Base-by-base conservation (phyloP, 2,329 filamentous ascomycete genomes). In the Scytalidium lignicola region DNA sequence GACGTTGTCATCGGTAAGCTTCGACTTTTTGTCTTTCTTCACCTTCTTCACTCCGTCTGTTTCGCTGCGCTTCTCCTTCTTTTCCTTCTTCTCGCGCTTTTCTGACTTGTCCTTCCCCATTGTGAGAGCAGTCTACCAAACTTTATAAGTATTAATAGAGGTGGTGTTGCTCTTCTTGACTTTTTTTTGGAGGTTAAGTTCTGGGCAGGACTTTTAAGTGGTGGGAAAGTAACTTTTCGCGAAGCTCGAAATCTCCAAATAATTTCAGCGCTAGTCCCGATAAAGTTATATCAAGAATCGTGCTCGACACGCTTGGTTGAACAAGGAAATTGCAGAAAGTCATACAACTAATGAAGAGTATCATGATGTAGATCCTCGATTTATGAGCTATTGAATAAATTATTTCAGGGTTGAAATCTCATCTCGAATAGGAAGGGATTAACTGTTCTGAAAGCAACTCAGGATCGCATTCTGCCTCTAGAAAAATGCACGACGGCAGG, bases 21-120 rank as follows among this genome's bases (percentile, higher is more conserved):
- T 71, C 42, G 56, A 57, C 53, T 65, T 66, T 52, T 66, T 66
- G 5, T 65, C 64, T 51, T 69, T 69, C 60, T 70, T 70, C 18
- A 62, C 60, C 55, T 67, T 72, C 67, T 76, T 76, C 44, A 79
- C 66, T 19, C 64, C 64, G 45, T 66, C 66, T 55, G 62, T 62
- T 55, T 70, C 70, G 50, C 63, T 65, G 52, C 64, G 80, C 80
- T 87, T 87, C 59, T 88, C 83, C 74, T 87, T 86, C 78, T 88
- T 88, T 41, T 78, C 74, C 64, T 46, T 47, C 41, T 48, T 48
- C 12, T 48, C 46, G 40, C 29, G 40, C 46, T 48, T 48, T 18
- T 48, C 46, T 10, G 41, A 43, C 19, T 44, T 43, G 23, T 48
- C 46, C 21, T 48, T 48, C 13, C 46, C 46, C 46, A 48, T 48